Conservation (phyloP, 1,139 yeast species). For the Scheffersomyces illinoinensis region DNA sequence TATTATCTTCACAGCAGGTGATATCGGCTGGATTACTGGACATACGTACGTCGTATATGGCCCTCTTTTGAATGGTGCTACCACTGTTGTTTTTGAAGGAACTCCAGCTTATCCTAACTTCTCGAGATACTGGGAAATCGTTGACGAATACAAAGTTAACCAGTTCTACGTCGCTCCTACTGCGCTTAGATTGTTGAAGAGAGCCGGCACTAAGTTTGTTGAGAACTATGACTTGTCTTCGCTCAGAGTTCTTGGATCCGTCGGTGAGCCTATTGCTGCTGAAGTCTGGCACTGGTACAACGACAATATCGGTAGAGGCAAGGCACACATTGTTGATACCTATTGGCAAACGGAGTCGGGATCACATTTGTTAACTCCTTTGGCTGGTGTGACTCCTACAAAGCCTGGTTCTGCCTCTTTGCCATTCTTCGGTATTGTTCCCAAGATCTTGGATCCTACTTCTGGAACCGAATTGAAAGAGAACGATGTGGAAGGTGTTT, state of each 20-base stretch:
- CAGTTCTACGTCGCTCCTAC: slow-evolving; percentile 92
- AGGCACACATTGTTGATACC: slow-evolving; percentile 76
- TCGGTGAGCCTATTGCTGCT: slow-evolving; percentile 91
- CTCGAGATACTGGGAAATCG: slow-evolving; percentile 83
- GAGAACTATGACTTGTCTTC: slow-evolving; percentile 66
- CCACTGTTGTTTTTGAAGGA: slow-evolving; percentile 82
- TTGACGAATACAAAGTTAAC: slow-evolving; percentile 72
- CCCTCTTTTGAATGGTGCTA: slow-evolving; percentile 75
- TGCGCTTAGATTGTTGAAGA: slow-evolving; percentile 76
- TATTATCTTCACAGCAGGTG: slow-evolving; percentile 80
- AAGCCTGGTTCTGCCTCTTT: slow-evolving; percentile 80
- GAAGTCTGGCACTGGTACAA: slow-evolving; percentile 95
- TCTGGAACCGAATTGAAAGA: slow-evolving; percentile 65
- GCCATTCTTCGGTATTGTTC: slow-evolving; percentile 74
- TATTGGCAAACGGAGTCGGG: slow-evolving; percentile 89
- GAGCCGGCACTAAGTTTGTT: slow-evolving; percentile 74
- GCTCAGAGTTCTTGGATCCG: slow-evolving; percentile 76
- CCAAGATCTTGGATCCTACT: slow-evolving; percentile 70
- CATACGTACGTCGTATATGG: slow-evolving; percentile 84
- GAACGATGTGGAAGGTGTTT: slow-evolving; percentile 71
- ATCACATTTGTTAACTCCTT: slow-evolving; percentile 68
- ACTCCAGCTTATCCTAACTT: slow-evolving; percentile 83
- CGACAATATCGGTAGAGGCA: slow-evolving; percentile 71
- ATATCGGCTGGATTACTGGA: slow-evolving; percentile 89
- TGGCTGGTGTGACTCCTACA: slow-evolving; percentile 73